Conservation (phyloP, 306 rosid genomes). For the Prosopis cineraria region DNA sequence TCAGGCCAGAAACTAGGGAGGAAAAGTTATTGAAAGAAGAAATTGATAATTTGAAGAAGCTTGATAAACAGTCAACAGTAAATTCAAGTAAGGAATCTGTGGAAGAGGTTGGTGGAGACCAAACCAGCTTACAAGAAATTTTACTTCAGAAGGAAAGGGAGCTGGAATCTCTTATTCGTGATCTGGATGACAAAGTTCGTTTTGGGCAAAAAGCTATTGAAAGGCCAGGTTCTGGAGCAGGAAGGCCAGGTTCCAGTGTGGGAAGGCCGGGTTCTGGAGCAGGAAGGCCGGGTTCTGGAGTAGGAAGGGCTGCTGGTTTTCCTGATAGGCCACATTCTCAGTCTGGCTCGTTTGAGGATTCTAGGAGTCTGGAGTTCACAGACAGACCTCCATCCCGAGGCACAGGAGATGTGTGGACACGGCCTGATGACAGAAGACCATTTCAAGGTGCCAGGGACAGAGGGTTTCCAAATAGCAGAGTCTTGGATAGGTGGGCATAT, state of each 20-base stretch:
- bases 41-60: slow-evolving; percentile 70
- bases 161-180: slow-evolving; percentile 64
- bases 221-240: slow-evolving; percentile 84
- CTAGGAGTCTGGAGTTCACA: slow-evolving; percentile 59
- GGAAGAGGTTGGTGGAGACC: slow-evolving; percentile 39
- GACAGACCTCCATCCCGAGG: slow-evolving; percentile 89
- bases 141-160: slow-evolving; percentile 66
- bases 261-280: slow-evolving; percentile 74
- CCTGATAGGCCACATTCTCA: slow-evolving; percentile 76
- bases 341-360: slow-evolving; percentile 78
- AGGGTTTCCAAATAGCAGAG: slow-evolving; percentile 77
- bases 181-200: slow-evolving; percentile 89
- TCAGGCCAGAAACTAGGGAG: slow-evolving; percentile 82
- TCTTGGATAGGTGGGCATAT: slow-evolving; percentile 63
- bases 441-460: slow-evolving; percentile 72
- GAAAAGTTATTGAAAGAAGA: slow-evolving; percentile 81
- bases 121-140: slow-evolving; percentile 33
- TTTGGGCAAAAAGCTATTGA: slow-evolving; percentile 89
- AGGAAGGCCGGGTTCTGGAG: slow-evolving; percentile 62
- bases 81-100: slow-evolving; percentile 48
- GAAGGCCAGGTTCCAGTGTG: slow-evolving; percentile 77
- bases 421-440: slow-evolving; percentile 81
- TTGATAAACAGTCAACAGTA: slow-evolving; percentile 49
- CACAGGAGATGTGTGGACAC: slow-evolving; percentile 67
- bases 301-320: slow-evolving; percentile 56